Percentiles rank a stretch among this genome's conserved stretches.
Evolutionary conservation across 352 stramenopile genomes (phyloP).

Genomic region (Phytophthora ohioensis): DNA sequence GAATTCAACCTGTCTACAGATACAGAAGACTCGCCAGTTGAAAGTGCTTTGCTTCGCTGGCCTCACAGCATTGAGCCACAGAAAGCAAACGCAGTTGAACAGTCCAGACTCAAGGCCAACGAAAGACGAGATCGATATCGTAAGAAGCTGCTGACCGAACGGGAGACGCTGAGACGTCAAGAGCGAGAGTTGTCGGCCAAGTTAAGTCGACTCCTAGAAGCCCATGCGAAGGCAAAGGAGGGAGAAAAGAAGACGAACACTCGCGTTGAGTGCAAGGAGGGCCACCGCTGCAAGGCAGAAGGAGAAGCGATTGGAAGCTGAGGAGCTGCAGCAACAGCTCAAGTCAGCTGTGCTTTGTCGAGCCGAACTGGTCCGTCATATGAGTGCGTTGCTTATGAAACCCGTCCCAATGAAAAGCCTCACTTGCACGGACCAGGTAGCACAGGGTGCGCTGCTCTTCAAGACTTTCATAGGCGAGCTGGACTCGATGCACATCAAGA

Average conservation of each 20-base stretch:
- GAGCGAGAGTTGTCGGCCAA: conserved; percentile 16
- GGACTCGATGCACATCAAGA: conserved; percentile 27
- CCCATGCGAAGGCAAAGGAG: conserved; percentile 3
- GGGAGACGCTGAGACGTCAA: conserved; percentile 22
- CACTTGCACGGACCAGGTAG: background rate
- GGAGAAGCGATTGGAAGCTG: conserved; percentile 27
- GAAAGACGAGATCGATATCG: conserved; percentile 20
- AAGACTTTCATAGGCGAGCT: conserved; percentile 35
- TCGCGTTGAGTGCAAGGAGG: conserved; percentile 23
- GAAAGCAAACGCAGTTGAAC: background rate
- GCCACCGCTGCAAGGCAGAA: conserved; percentile 28
- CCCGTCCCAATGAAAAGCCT: background rate
- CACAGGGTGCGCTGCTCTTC: conserved; percentile 6
- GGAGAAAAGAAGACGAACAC: conserved; percentile 5
- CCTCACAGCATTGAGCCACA: background rate
- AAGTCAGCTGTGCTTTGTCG: conserved; percentile 10
- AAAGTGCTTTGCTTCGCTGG: background rate
- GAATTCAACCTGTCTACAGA: conserved; percentile 11
- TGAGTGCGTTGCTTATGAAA: conserved; percentile 6
- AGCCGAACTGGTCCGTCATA: conserved; percentile 12
- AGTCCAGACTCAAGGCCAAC: conserved; percentile 12
- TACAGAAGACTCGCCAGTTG: background rate
- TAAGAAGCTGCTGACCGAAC: conserved; percentile 22
- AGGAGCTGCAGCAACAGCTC: conserved; percentile 21
- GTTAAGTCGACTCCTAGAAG: background rate